These are phyloP conservation scores for Xylaria acuta DNA, from an alignment of 495 filamentous ascomycete genomes.

Conservation along the genomic window DNA sequence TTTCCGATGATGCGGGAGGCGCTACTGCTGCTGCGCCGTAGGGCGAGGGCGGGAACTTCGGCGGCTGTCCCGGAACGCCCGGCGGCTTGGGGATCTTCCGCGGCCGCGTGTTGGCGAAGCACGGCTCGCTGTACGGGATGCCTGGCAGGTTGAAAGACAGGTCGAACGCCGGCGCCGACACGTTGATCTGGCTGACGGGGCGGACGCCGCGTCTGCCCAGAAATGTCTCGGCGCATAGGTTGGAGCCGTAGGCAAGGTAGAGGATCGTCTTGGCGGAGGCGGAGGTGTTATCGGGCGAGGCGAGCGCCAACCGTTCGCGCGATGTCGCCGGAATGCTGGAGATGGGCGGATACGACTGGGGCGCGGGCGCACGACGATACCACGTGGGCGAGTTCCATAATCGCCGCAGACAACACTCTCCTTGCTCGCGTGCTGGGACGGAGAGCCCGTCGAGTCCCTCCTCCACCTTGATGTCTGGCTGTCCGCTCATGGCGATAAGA, in stretches of 20 bases:
- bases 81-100: slow-evolving; percentile 54
- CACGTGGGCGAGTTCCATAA: slow-evolving; percentile 27
- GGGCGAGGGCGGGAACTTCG: slow-evolving; percentile 40
- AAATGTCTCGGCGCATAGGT: slow-evolving; percentile 79
- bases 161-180: slow-evolving; percentile 75
- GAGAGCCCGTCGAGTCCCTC: slow-evolving; percentile 19
- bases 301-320: slow-evolving; percentile 36
- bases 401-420: slow-evolving; percentile 24
- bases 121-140: slow-evolving; percentile 86
- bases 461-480: slow-evolving; percentile 25
- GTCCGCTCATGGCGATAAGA: slow-evolving; percentile 24
- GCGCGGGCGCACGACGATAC: slow-evolving; percentile 4
- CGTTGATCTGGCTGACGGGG: slow-evolving; percentile 78
- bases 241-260: slow-evolving; percentile 96
- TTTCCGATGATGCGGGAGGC: neutral
- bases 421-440: slow-evolving; percentile 25
- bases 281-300: slow-evolving; percentile 27
- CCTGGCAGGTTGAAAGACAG: slow-evolving; percentile 87
- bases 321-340: slow-evolving; percentile 37
- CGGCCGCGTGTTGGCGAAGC: slow-evolving; percentile 81
- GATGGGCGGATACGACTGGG: slow-evolving; percentile 23
- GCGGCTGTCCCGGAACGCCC: slow-evolving; percentile 32
- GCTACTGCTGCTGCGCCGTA: slow-evolving; percentile 44
- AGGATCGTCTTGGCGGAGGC: slow-evolving; percentile 62
- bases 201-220: slow-evolving; percentile 74